A percentile compares a stretch with the other conserved stretches of the same genome.
These are phyloP conservation scores for Calocera cornea DNA, from an alignment of 768 basidiomycete genomes.

Conservation along the genomic window DNA sequence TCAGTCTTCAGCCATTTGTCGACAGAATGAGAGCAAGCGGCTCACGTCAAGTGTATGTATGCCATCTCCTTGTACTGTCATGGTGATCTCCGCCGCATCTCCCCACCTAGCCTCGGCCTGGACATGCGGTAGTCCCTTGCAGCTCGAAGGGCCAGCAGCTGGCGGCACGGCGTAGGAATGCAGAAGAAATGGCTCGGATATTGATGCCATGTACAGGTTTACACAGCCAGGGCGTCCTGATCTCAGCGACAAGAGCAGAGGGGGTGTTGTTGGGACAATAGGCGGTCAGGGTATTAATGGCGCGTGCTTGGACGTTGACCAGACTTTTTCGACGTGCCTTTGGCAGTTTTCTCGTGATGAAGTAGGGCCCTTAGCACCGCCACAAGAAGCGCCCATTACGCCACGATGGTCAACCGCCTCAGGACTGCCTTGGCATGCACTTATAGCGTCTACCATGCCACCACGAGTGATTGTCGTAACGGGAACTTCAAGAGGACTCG, in stretches of 20 bases:
- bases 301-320: background rate
- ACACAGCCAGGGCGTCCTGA: background rate
- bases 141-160: background rate
- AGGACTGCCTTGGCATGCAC: background rate
- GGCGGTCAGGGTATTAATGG: background rate
- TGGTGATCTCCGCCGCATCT: background rate
- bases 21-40: background rate
- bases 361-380: background rate
- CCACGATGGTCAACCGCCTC: background rate
- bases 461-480: background rate
- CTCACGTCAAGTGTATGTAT: background rate
- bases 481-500: background rate
- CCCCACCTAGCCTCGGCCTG: background rate
- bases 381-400: background rate
- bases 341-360: background rate
- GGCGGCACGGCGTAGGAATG: background rate
- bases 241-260: too few relatives aligned
- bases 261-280: too few relatives aligned
- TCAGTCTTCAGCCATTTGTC: too few relatives aligned
- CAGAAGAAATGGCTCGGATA: background rate
- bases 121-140: background rate
- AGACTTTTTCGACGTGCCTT: conserved; percentile 1
- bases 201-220: background rate
- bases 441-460: background rate
- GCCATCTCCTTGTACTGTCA: background rate